Base-by-base conservation (phyloP, 2,329 filamentous ascomycete genomes). In the Fusarium luffae region DNA sequence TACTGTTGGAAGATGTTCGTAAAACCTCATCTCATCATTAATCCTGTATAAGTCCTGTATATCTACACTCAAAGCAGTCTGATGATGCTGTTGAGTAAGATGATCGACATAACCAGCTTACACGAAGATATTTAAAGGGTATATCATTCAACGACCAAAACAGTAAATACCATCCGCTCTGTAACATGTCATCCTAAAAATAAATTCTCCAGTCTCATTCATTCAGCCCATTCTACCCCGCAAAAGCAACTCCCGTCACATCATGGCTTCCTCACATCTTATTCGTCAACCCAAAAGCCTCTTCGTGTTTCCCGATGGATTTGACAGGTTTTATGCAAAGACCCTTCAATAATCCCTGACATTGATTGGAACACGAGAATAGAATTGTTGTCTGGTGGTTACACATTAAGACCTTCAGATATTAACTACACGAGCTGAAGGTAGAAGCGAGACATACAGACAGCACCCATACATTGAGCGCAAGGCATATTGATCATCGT, bases 201-300 rank as follows among this genome's bases (percentile, higher is more conserved):
- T 66, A 66, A 66, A 61, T 46, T 28, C 34, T 18, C 37, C 11
- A 40, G 43, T 43, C 25, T 37, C 43, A 41, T 66, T 41, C 18
- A 28, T 41, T 51, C 49, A 51, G 49, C 34, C 43, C 54, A 54
- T 44, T 3, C 30, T 66, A 66, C 66, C 66, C 65, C 66, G 66
- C 66, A 68, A 54, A 54, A 54, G 46, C 14, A 51, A 65, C 19
- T 14, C 47, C 47, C 19, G 28, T 40, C 54, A 4, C 27, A 44
- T 30, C 46, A 41, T 52, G 30, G 10, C 18, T 32, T 44, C 56
- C 41, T 4, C 28, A 32, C 42, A n/a, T 48, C 65, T 55, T 27
- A 68, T 68, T 69, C 66, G 66, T 66, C 66, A 23, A 37, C 34
- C 19, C 14, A 40, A 18, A 66, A 50, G 62, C 62, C 51, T 40